phyloP scores from a whole-genome alignment of 257 asterid species.

The Solanum medicagineum region DNA sequence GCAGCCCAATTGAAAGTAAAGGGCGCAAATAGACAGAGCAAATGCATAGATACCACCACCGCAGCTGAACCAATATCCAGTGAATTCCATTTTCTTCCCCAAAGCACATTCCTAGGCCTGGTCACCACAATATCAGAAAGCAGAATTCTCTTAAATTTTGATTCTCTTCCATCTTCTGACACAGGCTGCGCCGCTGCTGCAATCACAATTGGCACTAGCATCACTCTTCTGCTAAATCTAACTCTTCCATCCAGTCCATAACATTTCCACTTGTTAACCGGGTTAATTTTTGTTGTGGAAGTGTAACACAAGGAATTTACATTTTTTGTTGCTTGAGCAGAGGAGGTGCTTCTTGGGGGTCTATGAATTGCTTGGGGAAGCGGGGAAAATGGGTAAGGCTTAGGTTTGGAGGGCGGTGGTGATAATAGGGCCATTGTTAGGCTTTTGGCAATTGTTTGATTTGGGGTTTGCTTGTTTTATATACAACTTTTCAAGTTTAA shows the following conservation, averaged over 20 bases:
- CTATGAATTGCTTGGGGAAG: conserved; percentile 1
- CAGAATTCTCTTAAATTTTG: conserved; percentile 34
- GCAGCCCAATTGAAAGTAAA: conserved; percentile 62
- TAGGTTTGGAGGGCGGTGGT: conserved; percentile 27
- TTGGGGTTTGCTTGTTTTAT: background rate
- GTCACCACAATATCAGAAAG: conserved; percentile 60
- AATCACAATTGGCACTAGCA: conserved; percentile 9
- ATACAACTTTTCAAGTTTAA: background rate
- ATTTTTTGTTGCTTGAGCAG: background rate
- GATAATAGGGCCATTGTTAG: conserved; percentile 33
- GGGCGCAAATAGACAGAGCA: conserved; percentile 47
- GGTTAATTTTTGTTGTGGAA: background rate
- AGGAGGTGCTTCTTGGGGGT: conserved; percentile 3
- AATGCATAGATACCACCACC: conserved; percentile 49
- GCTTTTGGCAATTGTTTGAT: background rate
- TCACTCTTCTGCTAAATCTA: conserved; percentile 6
- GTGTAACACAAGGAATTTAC: background rate
- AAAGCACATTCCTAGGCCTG: conserved; percentile 28
- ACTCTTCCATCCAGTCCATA: background rate
- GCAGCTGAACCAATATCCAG: conserved; percentile 34
- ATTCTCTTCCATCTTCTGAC: conserved; percentile 22
- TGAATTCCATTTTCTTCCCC: conserved; percentile 54
- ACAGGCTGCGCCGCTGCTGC: conserved; percentile 24
- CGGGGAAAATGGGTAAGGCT: conserved; percentile 16
- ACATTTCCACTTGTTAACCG: background rate